A percentile compares a stretch with the other conserved stretches of the same genome.
Evolutionary conservation across 2,329 filamentous ascomycete species (phyloP).

Genomic region (Neofusicoccum parvum): DNA sequence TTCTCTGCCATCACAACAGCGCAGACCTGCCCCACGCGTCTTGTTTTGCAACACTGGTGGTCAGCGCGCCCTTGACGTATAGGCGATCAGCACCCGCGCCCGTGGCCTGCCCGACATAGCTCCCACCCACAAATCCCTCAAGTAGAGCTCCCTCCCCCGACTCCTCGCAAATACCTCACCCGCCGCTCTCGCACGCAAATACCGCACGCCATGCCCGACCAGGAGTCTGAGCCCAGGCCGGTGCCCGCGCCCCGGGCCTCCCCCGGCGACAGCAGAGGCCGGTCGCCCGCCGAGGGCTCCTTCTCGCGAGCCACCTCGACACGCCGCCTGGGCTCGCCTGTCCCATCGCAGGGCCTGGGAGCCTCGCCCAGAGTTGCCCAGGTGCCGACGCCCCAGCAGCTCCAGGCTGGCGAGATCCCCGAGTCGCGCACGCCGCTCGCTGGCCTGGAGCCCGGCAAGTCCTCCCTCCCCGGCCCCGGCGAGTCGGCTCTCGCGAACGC

Average conservation of each 20-base stretch:
- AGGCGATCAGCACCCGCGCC: neutral
- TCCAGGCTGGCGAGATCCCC: constrained; percentile 34
- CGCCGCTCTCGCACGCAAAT: neutral
- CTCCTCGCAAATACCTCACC: neutral
- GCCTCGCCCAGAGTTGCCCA: constrained; percentile 52
- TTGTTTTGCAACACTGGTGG: neutral
- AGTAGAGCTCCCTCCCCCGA: neutral
- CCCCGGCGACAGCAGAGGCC: constrained; percentile 28
- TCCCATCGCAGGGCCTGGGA: constrained; percentile 50
- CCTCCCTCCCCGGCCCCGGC: constrained; percentile 72
- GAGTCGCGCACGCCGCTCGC: constrained; percentile 63
- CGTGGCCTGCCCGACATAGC: constrained; percentile 6
- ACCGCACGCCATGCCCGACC: constrained; percentile 20
- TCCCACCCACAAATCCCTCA: constrained; percentile 6
- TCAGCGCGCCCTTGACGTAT: neutral
- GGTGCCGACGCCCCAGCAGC: constrained; percentile 53
- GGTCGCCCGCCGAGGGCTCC: constrained; percentile 41
- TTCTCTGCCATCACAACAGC: neutral
- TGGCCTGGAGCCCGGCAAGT: constrained; percentile 54
- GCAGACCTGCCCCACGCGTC: constrained; percentile 5
- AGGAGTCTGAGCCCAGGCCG: constrained; percentile 28
- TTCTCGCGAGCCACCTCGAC: constrained; percentile 55
- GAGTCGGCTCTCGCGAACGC: constrained; percentile 87
- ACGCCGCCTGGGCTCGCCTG: constrained; percentile 58
- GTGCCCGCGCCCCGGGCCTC: constrained; percentile 32